Base-by-base conservation (phyloP, 2,329 filamentous ascomycete genomes). In the Trichoderma asperellum region DNA sequence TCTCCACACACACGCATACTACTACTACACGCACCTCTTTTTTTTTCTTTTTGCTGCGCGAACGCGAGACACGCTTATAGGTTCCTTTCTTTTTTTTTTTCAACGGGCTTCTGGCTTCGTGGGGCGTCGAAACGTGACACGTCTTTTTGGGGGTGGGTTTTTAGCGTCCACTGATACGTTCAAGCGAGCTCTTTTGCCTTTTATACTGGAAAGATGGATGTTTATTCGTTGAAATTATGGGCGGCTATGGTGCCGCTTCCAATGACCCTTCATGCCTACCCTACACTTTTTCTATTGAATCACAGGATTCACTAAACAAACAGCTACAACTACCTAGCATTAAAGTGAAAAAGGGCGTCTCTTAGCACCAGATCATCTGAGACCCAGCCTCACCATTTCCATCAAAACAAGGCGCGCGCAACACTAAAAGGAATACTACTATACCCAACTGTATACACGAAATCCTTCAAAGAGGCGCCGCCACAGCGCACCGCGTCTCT, bases 381-480 rank as follows among this genome's bases (percentile, higher is more conserved):
- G 5, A 11, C 32, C 32, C 47, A 63, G 47, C 60, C 60, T 53
- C 47, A 10, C 11, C 21, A 49, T 49, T 21, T 49, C 40, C 40
- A 43, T 11, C 2, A 0, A 49, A 24, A 49, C 47, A 49, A 49
- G 47, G 47, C 47, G 47, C 11, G n/a, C 24, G 24, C 24, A 49
- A 11, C n/a, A 24, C 47, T 24, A 49, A 24, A 49, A 21, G 3
- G 10, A 21, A 49, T 12, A 40, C 24, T 24, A 24, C n/a, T n/a
- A n/a, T n/a, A n/a, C 24, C 24, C 3, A 10, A 10, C 2, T 12
- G 37, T 18, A 43, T 21, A 49, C 47, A 24, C 47, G 58, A n/a
- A 43, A 61, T 61, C 58, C 59, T 16, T n/a, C 18, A 64, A 64
- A 55, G 61, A 64, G 61, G 61, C 61, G 61, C 61, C 61, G 61